Evolutionary conservation across 345 rosid species (phyloP).

Genomic region (Euphorbia peplus): DNA sequence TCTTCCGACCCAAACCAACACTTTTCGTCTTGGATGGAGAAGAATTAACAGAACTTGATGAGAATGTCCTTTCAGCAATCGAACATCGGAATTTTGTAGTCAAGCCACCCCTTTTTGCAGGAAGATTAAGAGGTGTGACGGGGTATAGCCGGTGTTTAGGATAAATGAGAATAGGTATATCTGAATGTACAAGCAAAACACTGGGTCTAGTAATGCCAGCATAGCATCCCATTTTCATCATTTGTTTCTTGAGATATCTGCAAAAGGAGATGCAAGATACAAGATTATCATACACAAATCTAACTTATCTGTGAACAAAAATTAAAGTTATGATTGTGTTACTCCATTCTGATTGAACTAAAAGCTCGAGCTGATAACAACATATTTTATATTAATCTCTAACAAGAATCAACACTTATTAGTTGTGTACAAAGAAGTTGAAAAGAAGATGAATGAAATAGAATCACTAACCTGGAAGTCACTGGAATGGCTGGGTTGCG

Average conservation of each 20-base stretch:
- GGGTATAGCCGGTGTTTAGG: conserved; percentile 28
- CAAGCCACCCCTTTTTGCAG: conserved; percentile 27
- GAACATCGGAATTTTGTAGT: conserved; percentile 37
- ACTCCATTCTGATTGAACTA: too few relatives aligned
- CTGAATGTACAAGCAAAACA: conserved; percentile 53
- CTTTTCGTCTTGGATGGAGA: conserved; percentile 29
- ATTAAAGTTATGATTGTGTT: too few relatives aligned
- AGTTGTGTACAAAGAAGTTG: too few relatives aligned
- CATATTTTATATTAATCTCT: too few relatives aligned
- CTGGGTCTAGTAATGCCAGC: conserved; percentile 50
- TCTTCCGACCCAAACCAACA: conserved; percentile 34
- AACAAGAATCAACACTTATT: too few relatives aligned
- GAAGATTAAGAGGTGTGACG: conserved; percentile 26
- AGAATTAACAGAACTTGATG: conserved; percentile 42
- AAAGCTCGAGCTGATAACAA: too few relatives aligned
- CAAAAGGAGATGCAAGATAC: conserved; percentile 10
- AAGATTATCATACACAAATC: background rate
- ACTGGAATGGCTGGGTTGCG: too few relatives aligned
- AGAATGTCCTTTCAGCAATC: conserved; percentile 43
- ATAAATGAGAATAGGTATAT: conserved; percentile 42
- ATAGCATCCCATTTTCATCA: conserved; percentile 57
- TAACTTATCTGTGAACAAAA: too few relatives aligned
- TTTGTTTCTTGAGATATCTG: conserved; percentile 21
- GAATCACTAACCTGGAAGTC: too few relatives aligned
- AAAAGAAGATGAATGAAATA: too few relatives aligned